Percentiles rank a stretch among this genome's conserved stretches.
Evolutionary conservation across 1,284 basidiomycete species (phyloP).

Genomic region (Ganoderma meredithae): DNA sequence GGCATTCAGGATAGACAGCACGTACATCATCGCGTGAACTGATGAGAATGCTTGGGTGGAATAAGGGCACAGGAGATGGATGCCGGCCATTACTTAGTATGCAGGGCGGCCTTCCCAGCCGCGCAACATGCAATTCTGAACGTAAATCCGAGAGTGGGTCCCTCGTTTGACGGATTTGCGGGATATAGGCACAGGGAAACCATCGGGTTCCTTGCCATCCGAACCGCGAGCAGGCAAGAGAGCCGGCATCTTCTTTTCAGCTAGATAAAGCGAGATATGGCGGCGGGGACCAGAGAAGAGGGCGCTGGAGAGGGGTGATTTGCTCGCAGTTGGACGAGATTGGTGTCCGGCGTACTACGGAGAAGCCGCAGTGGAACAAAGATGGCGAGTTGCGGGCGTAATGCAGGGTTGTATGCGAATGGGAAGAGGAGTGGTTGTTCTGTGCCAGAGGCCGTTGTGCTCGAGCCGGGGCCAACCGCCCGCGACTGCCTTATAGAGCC

Average conservation of each 20-base stretch:
- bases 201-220: background rate
- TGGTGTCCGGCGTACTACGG: conserved; percentile 9
- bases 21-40: background rate
- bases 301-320: background rate
- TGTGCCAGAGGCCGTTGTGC: too few relatives aligned
- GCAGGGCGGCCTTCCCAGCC: conserved; percentile 5
- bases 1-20: conserved; percentile 7
- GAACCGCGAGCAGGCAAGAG: background rate
- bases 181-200: background rate
- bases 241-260: background rate
- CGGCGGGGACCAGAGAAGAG: background rate
- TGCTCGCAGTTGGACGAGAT: background rate
- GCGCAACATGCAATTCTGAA: background rate
- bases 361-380: conserved; percentile 2
- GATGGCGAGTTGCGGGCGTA: background rate
- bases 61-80: background rate
- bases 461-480: background rate
- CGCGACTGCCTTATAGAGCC: conserved; percentile 14
- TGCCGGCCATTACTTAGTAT: background rate
- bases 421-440: conserved; percentile 1
- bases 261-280: background rate
- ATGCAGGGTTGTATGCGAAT: conserved; percentile 9
- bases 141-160: conserved; percentile 14
- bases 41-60: background rate
- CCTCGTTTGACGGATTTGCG: conserved; percentile 8